Evolutionary conservation across 495 filamentous ascomycete species (phyloP), one percentile per base, ranked within the genome.

Genomic region (Saxispiralis lemnorum): DNA sequence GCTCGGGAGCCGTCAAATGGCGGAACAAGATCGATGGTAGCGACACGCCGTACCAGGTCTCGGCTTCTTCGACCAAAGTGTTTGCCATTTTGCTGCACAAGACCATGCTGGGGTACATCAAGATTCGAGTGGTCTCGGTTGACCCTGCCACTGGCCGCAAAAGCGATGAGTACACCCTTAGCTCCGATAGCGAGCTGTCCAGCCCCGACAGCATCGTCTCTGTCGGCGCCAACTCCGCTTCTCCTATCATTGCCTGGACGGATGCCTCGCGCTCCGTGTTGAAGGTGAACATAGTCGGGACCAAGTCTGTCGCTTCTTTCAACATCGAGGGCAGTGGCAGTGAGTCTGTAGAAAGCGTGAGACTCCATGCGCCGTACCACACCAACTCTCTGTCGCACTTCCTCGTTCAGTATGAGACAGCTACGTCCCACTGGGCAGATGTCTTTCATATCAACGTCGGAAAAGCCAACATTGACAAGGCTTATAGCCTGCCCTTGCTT

Each of bases 171-270:
- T 63, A 78, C 39, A 65, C 66, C 3, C 59, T 93, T 41, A 77
- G 69, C 41, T 72, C 81, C 5, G 87, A 92, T 47, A 69, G 60
- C 34, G 85, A 93, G 47, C 68, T 93, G 2, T 62, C 73, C 24
- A 63, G 63, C 7, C 64, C 69, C 2, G 72, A 81, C 19, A 75
- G 76, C 38, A 75, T 93, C 35, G 66, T 88, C 38, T 79, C 81
- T 54, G 81, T 87, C 7, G 86, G 84, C 43, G 74, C 78, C 5
- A 89, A 87, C 56, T 78, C 78, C n/a, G 83, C 78, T 2, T 73
- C 79, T 7, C 83, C 86, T 1, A 67, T 93, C 39, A 73, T 93
- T 39, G 74, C 76, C 12, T 93, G 85, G 85, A 71, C 81, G 2
- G 83, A 92, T 53, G 76, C 71, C 48, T 53, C 68, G 15, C 58